Percentiles rank a stretch among this genome's conserved stretches.
Conservation (phyloP, 73 alveolate genomes). For the Paramecium primaurelia region DNA sequence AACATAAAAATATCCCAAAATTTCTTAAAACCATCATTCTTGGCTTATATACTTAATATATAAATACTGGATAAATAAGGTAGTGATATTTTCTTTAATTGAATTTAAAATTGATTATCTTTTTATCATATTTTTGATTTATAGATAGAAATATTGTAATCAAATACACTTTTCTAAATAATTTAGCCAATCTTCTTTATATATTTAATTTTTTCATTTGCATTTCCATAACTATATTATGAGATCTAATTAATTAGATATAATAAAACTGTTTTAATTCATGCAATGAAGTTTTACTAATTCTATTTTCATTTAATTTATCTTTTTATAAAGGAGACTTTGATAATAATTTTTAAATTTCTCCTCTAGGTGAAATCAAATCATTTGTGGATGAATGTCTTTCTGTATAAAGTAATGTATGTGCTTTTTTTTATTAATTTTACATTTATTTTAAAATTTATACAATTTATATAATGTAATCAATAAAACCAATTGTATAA, state of each 20-base stretch:
- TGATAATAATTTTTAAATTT: background rate
- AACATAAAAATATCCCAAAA: constrained; percentile 31
- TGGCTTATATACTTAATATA: background rate
- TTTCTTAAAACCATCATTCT: background rate
- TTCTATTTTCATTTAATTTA: background rate
- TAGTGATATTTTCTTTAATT: background rate
- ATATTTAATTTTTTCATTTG: background rate
- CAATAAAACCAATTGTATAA: constrained; percentile 6
- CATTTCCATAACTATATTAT: background rate
- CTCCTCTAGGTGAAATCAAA: background rate
- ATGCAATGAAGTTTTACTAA: background rate
- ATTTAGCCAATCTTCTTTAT: background rate
- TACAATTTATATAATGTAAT: background rate
- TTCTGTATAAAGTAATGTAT: background rate
- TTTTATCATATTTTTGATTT: background rate
- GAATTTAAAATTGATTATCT: background rate
- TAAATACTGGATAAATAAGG: constrained; percentile 1
- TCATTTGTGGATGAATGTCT: background rate
- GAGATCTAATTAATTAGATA: background rate
- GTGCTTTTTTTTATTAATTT: background rate
- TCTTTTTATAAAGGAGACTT: background rate
- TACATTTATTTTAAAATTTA: background rate
- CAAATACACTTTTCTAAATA: background rate
- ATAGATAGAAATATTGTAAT: background rate
- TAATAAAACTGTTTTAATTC: background rate